These are phyloP conservation scores for Talaromyces sp. DNA, from an alignment of 2,329 filamentous ascomycete species.

Conservation along the genomic window DNA sequence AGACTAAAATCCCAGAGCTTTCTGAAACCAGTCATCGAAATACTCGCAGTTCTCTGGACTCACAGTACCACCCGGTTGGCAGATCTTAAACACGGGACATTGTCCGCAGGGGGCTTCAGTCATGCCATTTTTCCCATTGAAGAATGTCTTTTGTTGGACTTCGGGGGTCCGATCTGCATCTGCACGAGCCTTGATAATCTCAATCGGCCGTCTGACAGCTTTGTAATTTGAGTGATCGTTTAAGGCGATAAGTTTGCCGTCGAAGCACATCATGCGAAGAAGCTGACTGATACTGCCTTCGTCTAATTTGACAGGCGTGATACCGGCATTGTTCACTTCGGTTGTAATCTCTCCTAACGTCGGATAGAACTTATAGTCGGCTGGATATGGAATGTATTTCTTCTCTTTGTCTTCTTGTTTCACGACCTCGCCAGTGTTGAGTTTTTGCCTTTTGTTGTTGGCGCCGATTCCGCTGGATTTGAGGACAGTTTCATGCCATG, in stretches of 20 bases:
- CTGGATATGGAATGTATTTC: constrained; percentile 48
- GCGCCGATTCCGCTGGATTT: constrained; percentile 28
- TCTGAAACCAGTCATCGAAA: constrained; percentile 73
- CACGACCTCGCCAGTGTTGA: constrained; percentile 16
- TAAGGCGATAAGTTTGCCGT: constrained; percentile 69
- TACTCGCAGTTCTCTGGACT: constrained; percentile 88
- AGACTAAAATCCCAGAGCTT: constrained; percentile 32
- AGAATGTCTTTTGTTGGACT: constrained; percentile 26
- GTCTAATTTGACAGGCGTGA: constrained; percentile 64
- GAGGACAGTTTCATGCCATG: constrained; percentile 56
- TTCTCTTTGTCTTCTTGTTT: constrained; percentile 27
- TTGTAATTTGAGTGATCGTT: constrained; percentile 49
- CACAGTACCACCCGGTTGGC: constrained; percentile 83
- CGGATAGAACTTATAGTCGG: constrained; percentile 72
- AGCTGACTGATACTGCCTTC: constrained; percentile 78
- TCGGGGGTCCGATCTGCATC: constrained; percentile 17
- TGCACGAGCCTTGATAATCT: constrained; percentile 17
- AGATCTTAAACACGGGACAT: constrained; percentile 90
- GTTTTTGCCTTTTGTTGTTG: constrained; percentile 12
- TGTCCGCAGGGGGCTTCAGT: constrained; percentile 86
- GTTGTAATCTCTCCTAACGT: constrained; percentile 72
- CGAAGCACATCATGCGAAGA: constrained; percentile 81
- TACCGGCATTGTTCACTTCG: constrained; percentile 62
- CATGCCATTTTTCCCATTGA: constrained; percentile 62
- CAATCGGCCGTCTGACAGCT: constrained; percentile 37